Base-by-base conservation (phyloP, 1,284 basidiomycete genomes). In the Boletus hoseneyae region DNA sequence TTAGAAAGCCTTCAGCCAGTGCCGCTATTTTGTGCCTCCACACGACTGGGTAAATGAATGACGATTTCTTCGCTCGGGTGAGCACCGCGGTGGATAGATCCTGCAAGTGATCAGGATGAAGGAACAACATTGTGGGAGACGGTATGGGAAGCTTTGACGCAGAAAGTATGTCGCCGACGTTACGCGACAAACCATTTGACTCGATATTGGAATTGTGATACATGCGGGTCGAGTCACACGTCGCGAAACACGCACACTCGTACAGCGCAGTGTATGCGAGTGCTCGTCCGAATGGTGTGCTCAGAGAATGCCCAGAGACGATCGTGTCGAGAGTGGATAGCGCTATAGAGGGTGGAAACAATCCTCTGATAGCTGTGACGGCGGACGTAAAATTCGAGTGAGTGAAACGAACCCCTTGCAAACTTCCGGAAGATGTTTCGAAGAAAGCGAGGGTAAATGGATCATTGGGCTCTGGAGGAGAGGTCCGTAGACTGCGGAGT, bases 361-460 rank as follows among this genome's bases (percentile, higher is more conserved):
- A 65, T 6, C 78, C 75, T 40, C 83, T 81, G 18, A 78, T 73
- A 4, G 85, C 85, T 2, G 85, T 78, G n/a, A 90, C 83, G 39
- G 85, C 89, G 11, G 89, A 85, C 3, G 87, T 90, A 49, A 90
- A 64, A 55, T 89, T 90, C 59, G 87, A 79, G 60, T 91, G 88
- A 0, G 86, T 87, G 37, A 91, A 69, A 50, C 83, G 82, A 7
- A 77, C 78, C 27, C 77, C 84, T 52, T 78, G 78, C 8, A 85
- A 59, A 41, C 75, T 72, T 30, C 83, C 82, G 15, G 74, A 67
- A 23, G 73, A 60, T 2, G 73, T 71, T 50, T 74, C 67, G 58
- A 77, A 86, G 71, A 87, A 87, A 0, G 82, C 76, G 6, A 88
- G 75, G 4, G 83, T 83, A 59, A 84, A 85, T 2, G 85, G 72